Evolutionary conservation across 495 filamentous ascomycete species (phyloP).

Genomic region (Xylaria palmicola): DNA sequence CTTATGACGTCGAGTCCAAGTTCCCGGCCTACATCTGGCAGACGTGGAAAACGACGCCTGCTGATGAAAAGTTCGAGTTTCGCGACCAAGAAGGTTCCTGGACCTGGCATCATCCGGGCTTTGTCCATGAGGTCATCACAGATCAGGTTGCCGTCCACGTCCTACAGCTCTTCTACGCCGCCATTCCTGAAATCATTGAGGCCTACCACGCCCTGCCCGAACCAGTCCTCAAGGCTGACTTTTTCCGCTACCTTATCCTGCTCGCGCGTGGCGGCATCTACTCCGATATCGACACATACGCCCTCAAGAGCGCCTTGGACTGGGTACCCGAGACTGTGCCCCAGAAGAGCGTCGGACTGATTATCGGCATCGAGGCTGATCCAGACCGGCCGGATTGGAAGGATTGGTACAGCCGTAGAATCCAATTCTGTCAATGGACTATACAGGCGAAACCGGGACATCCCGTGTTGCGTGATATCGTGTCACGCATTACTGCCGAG

Average conservation of each 20-base stretch:
- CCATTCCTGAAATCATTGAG: conserved; percentile 88
- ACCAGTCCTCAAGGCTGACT: conserved; percentile 91
- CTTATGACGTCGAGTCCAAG: conserved; percentile 80
- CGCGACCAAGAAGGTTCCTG: conserved; percentile 85
- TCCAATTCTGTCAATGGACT: conserved; percentile 99
- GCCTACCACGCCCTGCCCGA: conserved; percentile 84
- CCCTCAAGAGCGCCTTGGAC: conserved; percentile 75
- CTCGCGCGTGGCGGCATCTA: conserved; percentile 94
- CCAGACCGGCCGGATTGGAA: conserved; percentile 90
- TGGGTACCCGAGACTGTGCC: conserved; percentile 85
- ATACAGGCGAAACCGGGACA: conserved; percentile 95
- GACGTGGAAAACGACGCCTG: conserved; percentile 92
- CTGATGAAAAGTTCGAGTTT: conserved; percentile 76
- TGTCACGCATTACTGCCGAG: conserved; percentile 79
- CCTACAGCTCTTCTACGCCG: conserved; percentile 79
- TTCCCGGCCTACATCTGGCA: conserved; percentile 99
- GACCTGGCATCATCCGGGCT: conserved; percentile 84
- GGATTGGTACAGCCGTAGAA: conserved; percentile 91
- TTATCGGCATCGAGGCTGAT: conserved; percentile 95
- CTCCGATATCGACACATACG: conserved; percentile 91
- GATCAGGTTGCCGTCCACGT: conserved; percentile 80
- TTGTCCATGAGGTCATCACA: conserved; percentile 96
- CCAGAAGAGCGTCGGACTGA: conserved; percentile 71
- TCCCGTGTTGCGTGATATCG: conserved; percentile 83
- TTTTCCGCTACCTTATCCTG: conserved; percentile 95